Evolutionary conservation across 805 yeast genomes (phyloP).

Genomic region (Ogataea saltuana): DNA sequence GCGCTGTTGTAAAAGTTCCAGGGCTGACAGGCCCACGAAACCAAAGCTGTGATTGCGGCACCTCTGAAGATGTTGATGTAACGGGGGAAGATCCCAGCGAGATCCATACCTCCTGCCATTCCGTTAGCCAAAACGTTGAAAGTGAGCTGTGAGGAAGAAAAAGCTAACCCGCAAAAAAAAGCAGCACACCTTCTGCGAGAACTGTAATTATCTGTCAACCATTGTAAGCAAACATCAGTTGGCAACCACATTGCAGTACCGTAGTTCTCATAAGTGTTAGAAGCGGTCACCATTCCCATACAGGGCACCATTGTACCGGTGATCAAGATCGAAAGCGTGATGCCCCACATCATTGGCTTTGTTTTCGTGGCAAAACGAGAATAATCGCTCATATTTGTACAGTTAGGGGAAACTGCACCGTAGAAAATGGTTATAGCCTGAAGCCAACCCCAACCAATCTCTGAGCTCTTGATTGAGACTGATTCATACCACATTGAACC

Average conservation of each 20-base stretch:
- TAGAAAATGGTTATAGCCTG: slow-evolving; percentile 39
- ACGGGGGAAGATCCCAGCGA: slow-evolving; percentile 48
- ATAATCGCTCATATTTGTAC: slow-evolving; percentile 37
- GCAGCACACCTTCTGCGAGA: slow-evolving; percentile 13
- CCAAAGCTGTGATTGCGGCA: slow-evolving; percentile 32
- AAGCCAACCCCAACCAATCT: slow-evolving; percentile 42
- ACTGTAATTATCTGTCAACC: slow-evolving; percentile 26
- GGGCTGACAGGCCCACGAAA: slow-evolving; percentile 40
- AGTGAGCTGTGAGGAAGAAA: slow-evolving; percentile 56
- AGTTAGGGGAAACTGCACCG: slow-evolving; percentile 30
- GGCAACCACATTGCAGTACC: slow-evolving; percentile 46
- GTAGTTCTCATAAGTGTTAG: slow-evolving; percentile 35
- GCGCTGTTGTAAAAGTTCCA: slow-evolving; percentile 40
- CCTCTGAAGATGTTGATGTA: slow-evolving; percentile 62
- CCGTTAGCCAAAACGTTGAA: slow-evolving; percentile 46
- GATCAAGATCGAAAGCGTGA: slow-evolving; percentile 8
- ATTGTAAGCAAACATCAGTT: slow-evolving; percentile 37
- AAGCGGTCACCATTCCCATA: slow-evolving; percentile 22
- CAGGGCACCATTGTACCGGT: slow-evolving; percentile 28
- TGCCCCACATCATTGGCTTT: slow-evolving; percentile 27
- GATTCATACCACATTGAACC: slow-evolving; percentile 18
- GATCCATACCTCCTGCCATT: slow-evolving; percentile 8
- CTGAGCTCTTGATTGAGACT: slow-evolving; percentile 12
- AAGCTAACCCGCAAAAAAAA: slow-evolving; percentile 40
- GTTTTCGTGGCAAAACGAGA: slow-evolving; percentile 36